Conservation (phyloP, 2,329 filamentous ascomycete genomes). For the Diaporthe sp. region DNA sequence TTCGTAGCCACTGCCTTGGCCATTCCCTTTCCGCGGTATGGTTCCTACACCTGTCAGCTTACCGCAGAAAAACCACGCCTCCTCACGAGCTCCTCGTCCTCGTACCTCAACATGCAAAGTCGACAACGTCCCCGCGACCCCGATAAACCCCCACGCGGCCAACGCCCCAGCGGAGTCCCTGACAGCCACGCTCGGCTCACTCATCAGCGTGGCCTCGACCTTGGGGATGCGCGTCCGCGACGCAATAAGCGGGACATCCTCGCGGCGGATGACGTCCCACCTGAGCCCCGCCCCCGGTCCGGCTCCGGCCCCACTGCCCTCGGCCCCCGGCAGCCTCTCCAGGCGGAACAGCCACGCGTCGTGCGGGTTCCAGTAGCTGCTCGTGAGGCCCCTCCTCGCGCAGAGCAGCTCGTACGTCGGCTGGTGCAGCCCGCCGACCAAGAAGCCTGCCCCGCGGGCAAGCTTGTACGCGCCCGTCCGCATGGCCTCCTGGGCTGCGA, state of each 20-base stretch:
- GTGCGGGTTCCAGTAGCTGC: constrained; percentile 49
- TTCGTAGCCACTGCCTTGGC: constrained; percentile 70
- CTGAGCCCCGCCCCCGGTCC: constrained; percentile 55
- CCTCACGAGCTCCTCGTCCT: not conserved
- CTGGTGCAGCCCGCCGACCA: constrained; percentile 50
- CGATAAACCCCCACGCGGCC: constrained; percentile 73
- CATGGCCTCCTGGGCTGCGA: constrained; percentile 38
- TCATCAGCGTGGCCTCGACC: constrained; percentile 56
- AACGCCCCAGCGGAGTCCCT: constrained; percentile 57
- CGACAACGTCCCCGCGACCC: constrained; percentile 45
- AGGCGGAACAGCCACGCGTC: constrained; percentile 70
- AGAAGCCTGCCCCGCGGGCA: constrained; percentile 43
- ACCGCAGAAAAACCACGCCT: not conserved
- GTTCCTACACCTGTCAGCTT: constrained; percentile 47
- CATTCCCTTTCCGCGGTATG: constrained; percentile 69
- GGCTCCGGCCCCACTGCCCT: constrained; percentile 26
- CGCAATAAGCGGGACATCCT: constrained; percentile 67
- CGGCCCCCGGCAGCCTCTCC: constrained; percentile 52
- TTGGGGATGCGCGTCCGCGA: constrained; percentile 67
- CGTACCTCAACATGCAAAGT: constrained; percentile 42
- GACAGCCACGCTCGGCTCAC: constrained; percentile 59
- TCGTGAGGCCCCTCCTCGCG: constrained; percentile 40
- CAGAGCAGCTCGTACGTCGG: constrained; percentile 37
- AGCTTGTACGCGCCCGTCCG: constrained; percentile 34
- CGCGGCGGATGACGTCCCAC: constrained; percentile 64